phyloP scores from a whole-genome alignment of 2,329 filamentous ascomycete species.

The Alternaria burnsii region DNA sequence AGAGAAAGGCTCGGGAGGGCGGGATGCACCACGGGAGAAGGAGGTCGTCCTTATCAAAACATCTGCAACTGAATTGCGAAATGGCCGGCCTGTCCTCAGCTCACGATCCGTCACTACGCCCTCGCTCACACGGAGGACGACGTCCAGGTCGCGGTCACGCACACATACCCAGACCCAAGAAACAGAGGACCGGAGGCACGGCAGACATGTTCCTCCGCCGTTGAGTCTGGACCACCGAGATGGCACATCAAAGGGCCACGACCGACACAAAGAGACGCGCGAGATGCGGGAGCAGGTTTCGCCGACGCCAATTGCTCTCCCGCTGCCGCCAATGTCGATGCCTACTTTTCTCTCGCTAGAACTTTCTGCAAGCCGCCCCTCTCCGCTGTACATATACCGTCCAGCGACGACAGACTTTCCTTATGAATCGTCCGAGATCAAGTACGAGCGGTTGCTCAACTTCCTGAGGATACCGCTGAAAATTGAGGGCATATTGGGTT shows the following conservation, averaged over 20 bases:
- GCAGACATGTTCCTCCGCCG: constrained; percentile 40
- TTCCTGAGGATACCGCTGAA: constrained; percentile 83
- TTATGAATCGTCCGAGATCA: constrained; percentile 91
- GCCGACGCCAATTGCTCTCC: constrained; percentile 59
- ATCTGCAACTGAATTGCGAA: constrained; percentile 31
- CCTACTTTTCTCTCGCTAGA: constrained; percentile 73
- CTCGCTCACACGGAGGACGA: constrained; percentile 49
- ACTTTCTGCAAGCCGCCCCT: constrained; percentile 67
- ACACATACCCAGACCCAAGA: constrained; percentile 30
- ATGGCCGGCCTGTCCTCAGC: constrained; percentile 41
- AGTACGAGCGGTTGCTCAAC: constrained; percentile 90
- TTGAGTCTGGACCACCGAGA: constrained; percentile 49
- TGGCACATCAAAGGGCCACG: constrained; percentile 37
- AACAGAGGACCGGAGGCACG: constrained; percentile 29
- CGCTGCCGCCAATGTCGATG: constrained; percentile 69
- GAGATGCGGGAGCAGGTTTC: constrained; percentile 45
- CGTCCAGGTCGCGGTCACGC: constrained; percentile 38
- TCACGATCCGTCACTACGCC: constrained; percentile 51
- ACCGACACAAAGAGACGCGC: constrained; percentile 34
- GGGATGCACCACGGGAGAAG: constrained; percentile 22
- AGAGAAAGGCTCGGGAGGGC: constrained; percentile 10
- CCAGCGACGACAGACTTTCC: constrained; percentile 67
- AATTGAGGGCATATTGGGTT: constrained; percentile 84
- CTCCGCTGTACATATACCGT: constrained; percentile 70
- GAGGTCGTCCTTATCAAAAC: constrained; percentile 45